Evolutionary conservation across 2,329 filamentous ascomycete species (phyloP), one percentile per base, ranked within the genome.

Genomic region (Arthrinium phaeospermum): DNA sequence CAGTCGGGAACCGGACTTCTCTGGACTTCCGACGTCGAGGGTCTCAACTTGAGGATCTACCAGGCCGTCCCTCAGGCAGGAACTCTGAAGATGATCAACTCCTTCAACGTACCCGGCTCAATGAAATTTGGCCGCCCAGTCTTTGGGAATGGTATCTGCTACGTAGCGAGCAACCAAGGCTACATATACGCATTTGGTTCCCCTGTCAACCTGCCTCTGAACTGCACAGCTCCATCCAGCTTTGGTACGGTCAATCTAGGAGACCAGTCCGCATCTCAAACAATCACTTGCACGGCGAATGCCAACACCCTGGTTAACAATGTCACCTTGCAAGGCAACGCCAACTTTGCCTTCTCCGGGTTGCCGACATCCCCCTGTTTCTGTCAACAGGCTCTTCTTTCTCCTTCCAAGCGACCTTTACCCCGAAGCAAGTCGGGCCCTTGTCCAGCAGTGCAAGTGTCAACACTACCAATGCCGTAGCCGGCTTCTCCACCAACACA

Each of bases 71-170:
- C 87, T 0, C 79, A 82, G 12, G 8, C 85, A 34, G 86, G 85
- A 0, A 73, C 78, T 1, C 77, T 91, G 68, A 85, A 81, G 1
- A 79, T 86, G 70, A 83, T 90, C 74, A 85, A 86, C 45, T 83
- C 83, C 1, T 89, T 90, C 74, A 85, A 85, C 37, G 82, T 90
- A 16, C 81, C 84, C 0, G 87, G 86, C 0, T 83, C 86, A 4
- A 86, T 83, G 67, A 91, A 91, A 79, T 91, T 91, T 74, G 86
- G 85, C 3, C 83, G 88, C 1, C 87, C 89, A 1, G 87, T 89
- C 2, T 90, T 91, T 71, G 89, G 89, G 8, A 83, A 91, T 72
- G 88, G 86, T 0, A 84, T 85, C 71, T 84, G 86, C 2, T 91
- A 90, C 73, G 78, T 90, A n/a, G 87, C 86, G 13, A 87, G 85